phyloP scores from a whole-genome alignment of 2,329 filamentous ascomycete genomes.

The Sclerotinia glacialis region DNA sequence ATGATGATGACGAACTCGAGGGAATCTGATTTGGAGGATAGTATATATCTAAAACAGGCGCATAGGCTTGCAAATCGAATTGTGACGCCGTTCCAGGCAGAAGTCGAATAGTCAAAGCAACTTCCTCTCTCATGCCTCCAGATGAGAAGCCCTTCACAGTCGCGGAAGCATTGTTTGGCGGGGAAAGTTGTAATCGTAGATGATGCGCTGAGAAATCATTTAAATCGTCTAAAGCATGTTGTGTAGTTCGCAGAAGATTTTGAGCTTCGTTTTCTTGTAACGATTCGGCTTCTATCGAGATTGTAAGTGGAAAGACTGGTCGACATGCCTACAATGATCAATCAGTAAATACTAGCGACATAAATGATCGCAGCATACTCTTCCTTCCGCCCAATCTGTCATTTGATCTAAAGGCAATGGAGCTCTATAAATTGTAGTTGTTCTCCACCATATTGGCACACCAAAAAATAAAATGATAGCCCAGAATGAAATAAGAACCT shows the following conservation, averaged over 20 bases:
- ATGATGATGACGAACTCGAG: constrained; percentile 65
- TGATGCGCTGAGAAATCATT: constrained; percentile 85
- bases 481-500: constrained; percentile 89
- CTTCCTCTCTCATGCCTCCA: constrained; percentile 45
- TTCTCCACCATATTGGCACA: constrained; percentile 92
- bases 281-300: constrained; percentile 69
- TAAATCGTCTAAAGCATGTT: constrained; percentile 80
- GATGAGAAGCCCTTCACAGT: constrained; percentile 36
- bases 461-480: constrained; percentile 77
- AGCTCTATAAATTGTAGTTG: constrained; percentile 87
- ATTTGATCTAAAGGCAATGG: constrained; percentile 79
- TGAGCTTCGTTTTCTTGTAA: constrained; percentile 66
- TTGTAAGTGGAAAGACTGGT: constrained; percentile 81
- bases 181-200: constrained; percentile 65
- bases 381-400: constrained; percentile 87
- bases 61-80: constrained; percentile 65
- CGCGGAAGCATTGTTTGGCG: constrained; percentile 37
- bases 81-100: constrained; percentile 59
- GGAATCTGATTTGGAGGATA: constrained; percentile 70
- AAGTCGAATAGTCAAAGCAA: constrained; percentile 70
- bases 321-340: constrained; percentile 66
- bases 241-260: constrained; percentile 73
- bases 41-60: constrained; percentile 70
- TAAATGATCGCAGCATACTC: constrained; percentile 53
- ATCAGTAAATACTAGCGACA: constrained; percentile 3